Percentiles rank a stretch among this genome's conserved stretches.
Conservation (phyloP, 78 protist species). For the Cavenderia fasciculata region DNA sequence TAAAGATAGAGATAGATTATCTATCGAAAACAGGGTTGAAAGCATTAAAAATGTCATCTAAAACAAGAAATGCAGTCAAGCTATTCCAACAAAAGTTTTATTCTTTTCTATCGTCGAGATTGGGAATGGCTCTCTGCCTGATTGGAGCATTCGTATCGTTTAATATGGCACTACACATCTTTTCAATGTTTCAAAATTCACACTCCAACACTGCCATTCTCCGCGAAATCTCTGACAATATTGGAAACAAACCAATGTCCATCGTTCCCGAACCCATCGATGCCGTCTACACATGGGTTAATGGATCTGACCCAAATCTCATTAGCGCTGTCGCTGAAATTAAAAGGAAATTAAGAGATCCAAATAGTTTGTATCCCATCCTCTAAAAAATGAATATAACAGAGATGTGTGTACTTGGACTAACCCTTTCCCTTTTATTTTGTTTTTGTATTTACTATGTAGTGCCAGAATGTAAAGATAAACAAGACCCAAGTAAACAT, state of each 20-base stretch:
- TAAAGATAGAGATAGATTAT: constrained; percentile 14
- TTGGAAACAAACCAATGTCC: too few relatives aligned
- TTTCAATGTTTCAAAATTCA: too few relatives aligned
- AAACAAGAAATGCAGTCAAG: too few relatives aligned
- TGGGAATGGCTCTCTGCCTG: constrained; percentile 68
- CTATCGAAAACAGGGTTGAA: too few relatives aligned
- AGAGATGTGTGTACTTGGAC: too few relatives aligned
- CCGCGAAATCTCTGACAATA: too few relatives aligned
- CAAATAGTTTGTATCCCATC: constrained; percentile 24
- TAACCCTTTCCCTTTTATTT: neutral
- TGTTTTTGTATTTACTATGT: neutral
- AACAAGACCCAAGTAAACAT: constrained; percentile 61
- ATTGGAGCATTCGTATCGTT: constrained; percentile 67
- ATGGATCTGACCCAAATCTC: constrained; percentile 94
- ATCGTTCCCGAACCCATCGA: constrained; percentile 91
- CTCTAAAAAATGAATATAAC: neutral
- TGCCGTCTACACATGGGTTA: constrained; percentile 98
- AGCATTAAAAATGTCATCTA: too few relatives aligned
- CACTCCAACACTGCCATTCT: too few relatives aligned
- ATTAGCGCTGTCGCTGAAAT: constrained; percentile 41
- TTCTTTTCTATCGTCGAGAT: constrained; percentile 65
- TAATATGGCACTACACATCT: constrained; percentile 58
- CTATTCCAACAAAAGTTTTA: constrained; percentile 57
- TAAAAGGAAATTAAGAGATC: constrained; percentile 35
- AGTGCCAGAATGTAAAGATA: constrained; percentile 63